Base-by-base conservation (phyloP, 2,329 filamentous ascomycete species). In the Epichloe bromicola region DNA sequence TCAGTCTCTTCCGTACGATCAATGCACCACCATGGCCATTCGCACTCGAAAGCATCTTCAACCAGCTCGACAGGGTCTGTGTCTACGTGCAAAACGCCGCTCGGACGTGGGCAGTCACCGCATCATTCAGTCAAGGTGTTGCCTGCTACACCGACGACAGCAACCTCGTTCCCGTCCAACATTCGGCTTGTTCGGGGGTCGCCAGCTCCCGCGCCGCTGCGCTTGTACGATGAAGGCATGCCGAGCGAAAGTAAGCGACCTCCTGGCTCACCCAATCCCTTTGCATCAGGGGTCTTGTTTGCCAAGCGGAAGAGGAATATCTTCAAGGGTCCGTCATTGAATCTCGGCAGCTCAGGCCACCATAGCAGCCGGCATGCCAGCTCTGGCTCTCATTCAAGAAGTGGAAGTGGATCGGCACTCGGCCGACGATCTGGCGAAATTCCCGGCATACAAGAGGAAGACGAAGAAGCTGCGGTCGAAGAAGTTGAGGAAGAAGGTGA, bases 41-140 rank as follows among this genome's bases (percentile, higher is more conserved):
- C 85, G 1, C 91, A 96, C 65, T 95, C 89, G 20, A 97, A 97
- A 67, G 89, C 93, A 0, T 95, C 88, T 0, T 96, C 89, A 0
- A 93, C 89, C 1, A 95, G 89, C 42, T 95, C 86, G 5, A 85
- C 83, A 53, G 83, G 82, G 20, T 84, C 85, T 0, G 82, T 85
- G 4, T 83, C 84, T 0, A 80, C 80, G 17, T 85, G 85, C 37
- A 85, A 83, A 61, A 84, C 79, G 15, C 81, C 79, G 1, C 70
- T 80, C 47, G 77, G 76, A 42, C 70, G 78, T 37, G 78, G 78
- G 14, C 81, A 86, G 23, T 90, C 85, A 3, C 91, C 93, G 1
- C 89, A 96, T 64, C 80, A 88, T 58, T 95, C 88, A 0, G 85
- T 97, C 60, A 97, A 97, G 69, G 86, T 97, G n/a, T 79, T 97